These are phyloP conservation scores for Tolypocladium sp. DNA, from an alignment of 2,329 filamentous ascomycete species.

Conservation along the genomic window DNA sequence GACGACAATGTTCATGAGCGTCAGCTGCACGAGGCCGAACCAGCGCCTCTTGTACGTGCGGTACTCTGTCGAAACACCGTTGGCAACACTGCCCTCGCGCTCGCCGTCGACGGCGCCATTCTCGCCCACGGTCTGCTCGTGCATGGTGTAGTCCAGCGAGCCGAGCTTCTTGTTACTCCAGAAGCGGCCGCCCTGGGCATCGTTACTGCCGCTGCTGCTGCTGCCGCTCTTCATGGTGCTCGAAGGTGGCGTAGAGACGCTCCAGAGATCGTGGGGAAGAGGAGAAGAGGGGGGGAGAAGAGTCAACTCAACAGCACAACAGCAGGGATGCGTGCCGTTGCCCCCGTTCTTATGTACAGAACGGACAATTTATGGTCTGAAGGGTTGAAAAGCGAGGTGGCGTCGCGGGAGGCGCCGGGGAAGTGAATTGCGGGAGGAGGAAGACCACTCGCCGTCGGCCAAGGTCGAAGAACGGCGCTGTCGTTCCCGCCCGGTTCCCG, in stretches of 20 bases:
- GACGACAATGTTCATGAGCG: conserved; percentile 83
- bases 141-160: conserved; percentile 17
- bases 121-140: conserved; percentile 11
- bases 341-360: not conserved
- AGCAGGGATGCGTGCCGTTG: not conserved
- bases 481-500: not conserved
- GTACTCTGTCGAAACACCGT: conserved; percentile 22
- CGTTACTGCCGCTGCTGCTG: conserved; percentile 7
- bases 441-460: not conserved
- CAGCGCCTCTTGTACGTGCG: conserved; percentile 72
- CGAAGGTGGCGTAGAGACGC: not conserved
- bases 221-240: not conserved
- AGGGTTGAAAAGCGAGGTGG: not conserved
- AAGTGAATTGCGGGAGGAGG: not conserved
- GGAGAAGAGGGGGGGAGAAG: not conserved
- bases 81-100: conserved; percentile 14
- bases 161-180: conserved; percentile 20
- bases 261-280: not conserved
- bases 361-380: not conserved
- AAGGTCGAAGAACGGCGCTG: not conserved
- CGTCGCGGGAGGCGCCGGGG: not conserved
- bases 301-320: not conserved
- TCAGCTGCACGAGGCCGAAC: conserved; percentile 77
- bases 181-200: conserved; percentile 13
- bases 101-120: conserved; percentile 10